Conservation (phyloP, 1,139 yeast species). For the Sugiyamaella castrensis region DNA sequence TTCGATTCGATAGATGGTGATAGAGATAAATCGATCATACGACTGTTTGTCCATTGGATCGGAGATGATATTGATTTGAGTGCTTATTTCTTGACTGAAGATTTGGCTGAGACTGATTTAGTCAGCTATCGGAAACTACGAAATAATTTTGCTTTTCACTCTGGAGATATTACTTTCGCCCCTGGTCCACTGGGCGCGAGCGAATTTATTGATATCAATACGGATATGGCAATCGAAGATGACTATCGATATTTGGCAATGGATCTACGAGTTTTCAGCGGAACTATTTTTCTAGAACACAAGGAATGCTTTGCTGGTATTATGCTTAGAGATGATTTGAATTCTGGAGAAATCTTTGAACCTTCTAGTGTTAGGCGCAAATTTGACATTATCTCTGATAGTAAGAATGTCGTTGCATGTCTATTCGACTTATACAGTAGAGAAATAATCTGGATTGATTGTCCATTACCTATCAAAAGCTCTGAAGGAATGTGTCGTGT, state of each 20-base stretch:
- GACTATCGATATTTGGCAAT: constrained; percentile 12
- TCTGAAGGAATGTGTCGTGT: background rate
- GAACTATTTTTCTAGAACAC: constrained; percentile 4
- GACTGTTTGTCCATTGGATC: constrained; percentile 17
- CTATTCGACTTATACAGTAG: constrained; percentile 10
- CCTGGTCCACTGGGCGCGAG: constrained; percentile 17
- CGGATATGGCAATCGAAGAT: constrained; percentile 1
- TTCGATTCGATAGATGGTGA: constrained; percentile 7
- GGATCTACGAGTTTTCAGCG: constrained; percentile 10
- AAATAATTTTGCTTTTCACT: constrained; percentile 8
- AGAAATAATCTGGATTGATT: constrained; percentile 15
- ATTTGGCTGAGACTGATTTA: background rate
- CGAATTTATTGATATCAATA: constrained; percentile 15
- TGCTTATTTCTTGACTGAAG: constrained; percentile 7
- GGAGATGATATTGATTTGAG: constrained; percentile 14
- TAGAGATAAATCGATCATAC: constrained; percentile 5
- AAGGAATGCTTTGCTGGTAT: constrained; percentile 15
- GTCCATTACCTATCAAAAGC: background rate
- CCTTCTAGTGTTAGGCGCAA: constrained; percentile 12
- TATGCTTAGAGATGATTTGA: constrained; percentile 11
- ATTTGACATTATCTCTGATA: constrained; percentile 7
- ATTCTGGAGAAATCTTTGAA: constrained; percentile 17
- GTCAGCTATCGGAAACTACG: background rate
- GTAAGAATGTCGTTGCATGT: constrained; percentile 1
- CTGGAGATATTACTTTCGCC: constrained; percentile 13